Evolutionary conservation across 2,329 filamentous ascomycete species (phyloP), one percentile per base, ranked within the genome.

Genomic region (Pseudocercospora fijiensis): DNA sequence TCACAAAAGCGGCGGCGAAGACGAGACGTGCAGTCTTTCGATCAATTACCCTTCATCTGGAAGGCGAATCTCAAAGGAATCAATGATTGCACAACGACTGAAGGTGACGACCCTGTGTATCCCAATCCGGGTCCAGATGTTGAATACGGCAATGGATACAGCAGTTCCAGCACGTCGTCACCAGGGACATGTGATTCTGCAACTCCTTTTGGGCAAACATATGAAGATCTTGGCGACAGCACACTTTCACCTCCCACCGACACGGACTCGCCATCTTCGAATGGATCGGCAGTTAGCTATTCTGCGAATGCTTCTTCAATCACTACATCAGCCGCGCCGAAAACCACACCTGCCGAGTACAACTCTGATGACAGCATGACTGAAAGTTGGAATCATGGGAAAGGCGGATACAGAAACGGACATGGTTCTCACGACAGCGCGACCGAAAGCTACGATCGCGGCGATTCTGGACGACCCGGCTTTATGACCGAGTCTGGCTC

Each of bases 31-130:
- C 62, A 63, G 60, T 68, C 62, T 62, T 64, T 81, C 22, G 65
- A 73, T 9, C 67, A 64, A 13, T 73, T 81, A 6, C 79, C 80
- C 1, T 74, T 76, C 43, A 71, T 82, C 10, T 82, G 76, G 68
- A 77, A 78, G 51, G 80, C 79, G 0, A 81, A 82, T 63, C 66
- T 82, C 1, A 69, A 70, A 7, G 73, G 74, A 9, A 69, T 80
- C 62, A 81, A 80, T 62, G 71, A 72, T 47, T 82, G 80, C 65
- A 70, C 65, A 27, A 79, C 76, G 0, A 67, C 68, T 13, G 79
- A 80, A 61, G 76, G 73, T 1, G 67, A 70, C 1, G 76, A 79
- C 57, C 72, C 75, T 8, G 71, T 80, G 3, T 82, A 79, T 65
- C 77, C 78, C 2, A 63, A 77, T 47, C 79, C 79, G 16, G 80